Evolutionary conservation across 2,329 filamentous ascomycete species (phyloP).

Genomic region (Fusarium acutatum): DNA sequence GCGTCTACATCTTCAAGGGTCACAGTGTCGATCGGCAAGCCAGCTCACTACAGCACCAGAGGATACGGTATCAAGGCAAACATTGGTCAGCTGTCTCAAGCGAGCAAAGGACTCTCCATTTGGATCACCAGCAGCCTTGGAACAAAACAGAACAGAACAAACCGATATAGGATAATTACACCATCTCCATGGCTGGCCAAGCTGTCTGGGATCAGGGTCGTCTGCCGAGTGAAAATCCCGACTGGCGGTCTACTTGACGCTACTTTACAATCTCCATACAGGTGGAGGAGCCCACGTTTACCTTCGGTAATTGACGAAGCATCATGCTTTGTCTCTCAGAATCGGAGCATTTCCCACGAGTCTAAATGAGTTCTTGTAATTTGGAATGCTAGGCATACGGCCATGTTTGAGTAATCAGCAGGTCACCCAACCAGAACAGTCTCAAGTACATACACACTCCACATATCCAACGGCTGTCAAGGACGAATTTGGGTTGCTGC

Average conservation of each 20-base stretch:
- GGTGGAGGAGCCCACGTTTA: conserved; percentile 16
- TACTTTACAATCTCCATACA: conserved; percentile 18
- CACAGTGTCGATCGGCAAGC: conserved; percentile 19
- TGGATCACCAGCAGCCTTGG: conserved; percentile 11
- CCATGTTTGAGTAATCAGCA: background rate
- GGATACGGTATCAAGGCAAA: conserved; percentile 21
- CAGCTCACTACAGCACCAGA: conserved; percentile 1
- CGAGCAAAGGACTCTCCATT: background rate
- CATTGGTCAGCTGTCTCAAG: conserved; percentile 21
- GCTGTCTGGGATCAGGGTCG: conserved; percentile 21
- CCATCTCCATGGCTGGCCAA: background rate
- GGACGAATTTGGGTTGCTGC: background rate
- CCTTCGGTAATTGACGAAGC: conserved; percentile 19
- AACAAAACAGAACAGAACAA: conserved; percentile 7
- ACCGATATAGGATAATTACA: background rate
- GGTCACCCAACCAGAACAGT: background rate
- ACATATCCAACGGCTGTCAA: conserved; percentile 4
- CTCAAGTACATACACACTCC: background rate
- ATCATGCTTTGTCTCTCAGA: conserved; percentile 4
- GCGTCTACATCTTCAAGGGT: conserved; percentile 20
- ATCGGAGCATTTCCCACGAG: conserved; percentile 22
- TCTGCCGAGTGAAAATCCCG: conserved; percentile 32
- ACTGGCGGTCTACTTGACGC: conserved; percentile 33
- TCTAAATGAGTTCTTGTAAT: conserved; percentile 4
- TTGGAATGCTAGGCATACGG: conserved; percentile 5